Evolutionary conservation across 257 asterid genomes (phyloP).

Genomic region (Petunia axillaris): DNA sequence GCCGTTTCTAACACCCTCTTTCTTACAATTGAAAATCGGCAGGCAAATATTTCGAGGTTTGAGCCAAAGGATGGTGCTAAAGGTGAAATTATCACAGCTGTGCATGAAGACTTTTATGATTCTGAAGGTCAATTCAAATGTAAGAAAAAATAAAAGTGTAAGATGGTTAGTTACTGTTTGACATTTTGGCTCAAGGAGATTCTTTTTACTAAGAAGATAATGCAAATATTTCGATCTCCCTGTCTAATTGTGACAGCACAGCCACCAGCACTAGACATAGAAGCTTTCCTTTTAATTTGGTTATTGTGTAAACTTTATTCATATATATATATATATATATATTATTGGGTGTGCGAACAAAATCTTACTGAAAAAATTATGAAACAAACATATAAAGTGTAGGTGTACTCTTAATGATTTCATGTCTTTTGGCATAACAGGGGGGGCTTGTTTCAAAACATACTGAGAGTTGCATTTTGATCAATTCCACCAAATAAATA

Average conservation of each 20-base stretch:
- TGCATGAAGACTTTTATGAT: conserved; percentile 21
- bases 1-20: conserved; percentile 27
- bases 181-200: not conserved
- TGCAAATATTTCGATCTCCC: not conserved
- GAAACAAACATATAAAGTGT: too few relatives aligned
- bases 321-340: too few relatives aligned
- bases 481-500: too few relatives aligned
- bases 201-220: not conserved
- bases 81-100: conserved; percentile 5
- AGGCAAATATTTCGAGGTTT: conserved; percentile 25
- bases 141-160: not conserved
- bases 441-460: too few relatives aligned
- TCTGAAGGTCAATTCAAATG: conserved; percentile 20
- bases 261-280: not conserved
- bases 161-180: not conserved
- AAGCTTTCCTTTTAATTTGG: too few relatives aligned
- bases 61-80: not conserved
- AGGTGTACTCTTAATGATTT: too few relatives aligned
- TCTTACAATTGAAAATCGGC: not conserved
- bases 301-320: too few relatives aligned
- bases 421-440: too few relatives aligned
- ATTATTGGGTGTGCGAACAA: too few relatives aligned
- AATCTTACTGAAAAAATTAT: too few relatives aligned
- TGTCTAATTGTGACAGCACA: not conserved
- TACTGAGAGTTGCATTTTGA: too few relatives aligned